Evolutionary conservation across 164 flowering plant species (phyloP).

Genomic region (Stephania cephalantha): DNA sequence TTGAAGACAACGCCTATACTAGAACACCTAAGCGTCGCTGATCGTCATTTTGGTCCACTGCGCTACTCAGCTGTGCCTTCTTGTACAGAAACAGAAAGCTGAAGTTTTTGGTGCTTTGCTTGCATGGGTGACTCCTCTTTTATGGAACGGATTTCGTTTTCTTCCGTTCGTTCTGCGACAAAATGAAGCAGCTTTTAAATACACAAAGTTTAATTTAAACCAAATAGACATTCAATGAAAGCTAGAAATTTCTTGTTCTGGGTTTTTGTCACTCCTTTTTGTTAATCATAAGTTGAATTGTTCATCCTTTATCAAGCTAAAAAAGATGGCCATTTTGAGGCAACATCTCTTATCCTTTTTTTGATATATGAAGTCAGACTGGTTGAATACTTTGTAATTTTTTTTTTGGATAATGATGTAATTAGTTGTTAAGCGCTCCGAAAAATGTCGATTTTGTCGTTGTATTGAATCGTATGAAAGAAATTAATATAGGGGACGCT

Average conservation of each 20-base stretch:
- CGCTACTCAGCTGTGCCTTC: constrained; percentile 12
- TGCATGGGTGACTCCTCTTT: too few species aligned
- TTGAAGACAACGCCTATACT: constrained; percentile 24
- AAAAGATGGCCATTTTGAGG: too few species aligned
- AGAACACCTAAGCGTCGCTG: constrained; percentile 16
- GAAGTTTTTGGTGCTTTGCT: background rate
- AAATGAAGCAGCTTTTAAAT: too few species aligned
- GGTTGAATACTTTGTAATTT: background rate
- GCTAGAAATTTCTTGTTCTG: too few species aligned
- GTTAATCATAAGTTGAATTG: too few species aligned
- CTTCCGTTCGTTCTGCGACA: too few species aligned
- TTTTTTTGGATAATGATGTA: background rate
- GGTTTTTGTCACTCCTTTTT: too few species aligned
- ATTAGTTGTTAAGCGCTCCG: background rate
- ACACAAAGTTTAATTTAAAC: too few species aligned
- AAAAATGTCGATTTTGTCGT: background rate
- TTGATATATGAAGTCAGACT: background rate
- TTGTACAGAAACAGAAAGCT: background rate
- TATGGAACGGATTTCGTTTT: too few species aligned
- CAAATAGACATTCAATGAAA: too few species aligned
- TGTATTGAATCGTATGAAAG: background rate
- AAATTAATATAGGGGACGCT: too few species aligned
- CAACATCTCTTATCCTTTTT: background rate
- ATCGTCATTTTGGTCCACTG: constrained; percentile 8
- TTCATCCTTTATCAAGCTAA: too few species aligned